Conservation (phyloP, 164 flowering plant genomes). For the Magnolia sinica region DNA sequence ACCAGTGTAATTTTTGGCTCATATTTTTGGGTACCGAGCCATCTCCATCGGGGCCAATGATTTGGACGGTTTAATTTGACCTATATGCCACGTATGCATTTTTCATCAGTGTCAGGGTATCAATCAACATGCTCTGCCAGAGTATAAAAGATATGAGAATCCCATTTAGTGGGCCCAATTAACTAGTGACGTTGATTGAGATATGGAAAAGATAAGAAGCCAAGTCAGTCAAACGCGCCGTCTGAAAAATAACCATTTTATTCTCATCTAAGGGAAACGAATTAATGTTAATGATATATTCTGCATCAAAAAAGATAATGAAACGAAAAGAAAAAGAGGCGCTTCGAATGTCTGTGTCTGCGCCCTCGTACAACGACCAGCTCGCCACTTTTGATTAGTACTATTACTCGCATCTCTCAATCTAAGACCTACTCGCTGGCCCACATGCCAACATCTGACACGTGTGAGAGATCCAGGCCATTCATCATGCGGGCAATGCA, state of each 20-base stretch:
- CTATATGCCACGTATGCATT: too few species aligned
- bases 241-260: not conserved
- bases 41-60: too few species aligned
- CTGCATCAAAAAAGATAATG: not conserved
- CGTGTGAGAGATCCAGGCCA: not conserved
- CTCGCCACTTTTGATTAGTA: too few species aligned
- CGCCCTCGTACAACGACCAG: not conserved
- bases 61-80: too few species aligned
- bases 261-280: not conserved
- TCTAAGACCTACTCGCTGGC: too few species aligned
- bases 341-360: not conserved
- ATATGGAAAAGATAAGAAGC: not conserved
- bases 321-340: not conserved
- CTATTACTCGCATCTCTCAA: too few species aligned
- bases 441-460: not conserved
- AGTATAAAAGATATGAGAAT: too few species aligned
- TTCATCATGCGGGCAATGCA: not conserved
- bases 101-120: too few species aligned
- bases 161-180: not conserved
- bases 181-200: not conserved
- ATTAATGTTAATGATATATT: not conserved
- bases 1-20: too few species aligned
- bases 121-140: too few species aligned
- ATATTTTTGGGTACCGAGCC: too few species aligned
- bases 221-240: conserved; percentile 4